These are phyloP conservation scores for Aspergillus flavus DNA, from an alignment of 2,329 filamentous ascomycete genomes.

Conservation along the genomic window DNA sequence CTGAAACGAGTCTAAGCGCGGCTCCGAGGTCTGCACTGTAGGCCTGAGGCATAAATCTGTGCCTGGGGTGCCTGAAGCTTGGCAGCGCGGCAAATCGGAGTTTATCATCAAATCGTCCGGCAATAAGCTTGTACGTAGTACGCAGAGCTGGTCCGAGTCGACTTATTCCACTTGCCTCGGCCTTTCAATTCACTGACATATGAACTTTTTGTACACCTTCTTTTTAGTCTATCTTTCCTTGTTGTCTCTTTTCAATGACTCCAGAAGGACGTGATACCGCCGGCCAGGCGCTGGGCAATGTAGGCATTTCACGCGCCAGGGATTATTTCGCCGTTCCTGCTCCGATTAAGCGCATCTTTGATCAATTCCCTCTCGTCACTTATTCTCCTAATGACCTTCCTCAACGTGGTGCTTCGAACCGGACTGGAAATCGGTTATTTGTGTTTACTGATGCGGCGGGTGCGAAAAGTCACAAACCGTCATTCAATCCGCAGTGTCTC, in stretches of 20 bases:
- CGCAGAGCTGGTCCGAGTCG: background rate
- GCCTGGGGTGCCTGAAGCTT: slow-evolving; percentile 11
- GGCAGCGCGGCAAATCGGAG: slow-evolving; percentile 10
- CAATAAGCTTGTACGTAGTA: background rate
- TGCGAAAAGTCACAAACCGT: slow-evolving; percentile 64
- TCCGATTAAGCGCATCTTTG: slow-evolving; percentile 81
- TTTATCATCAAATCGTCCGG: slow-evolving; percentile 1
- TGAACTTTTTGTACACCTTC: background rate
- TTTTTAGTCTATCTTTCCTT: background rate
- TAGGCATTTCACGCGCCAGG: slow-evolving; percentile 23
- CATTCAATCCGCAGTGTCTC: slow-evolving; percentile 88
- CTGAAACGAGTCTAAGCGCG: background rate
- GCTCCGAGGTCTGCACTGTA: background rate
- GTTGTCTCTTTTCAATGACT: slow-evolving; percentile 26
- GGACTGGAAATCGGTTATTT: slow-evolving; percentile 65
- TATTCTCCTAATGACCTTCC: slow-evolving; percentile 78
- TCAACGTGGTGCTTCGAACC: slow-evolving; percentile 55
- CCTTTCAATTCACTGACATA: background rate
- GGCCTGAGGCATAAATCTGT: background rate
- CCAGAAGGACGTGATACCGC: slow-evolving; percentile 26
- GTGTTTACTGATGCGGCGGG: slow-evolving; percentile 73
- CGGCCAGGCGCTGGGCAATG: slow-evolving; percentile 28
- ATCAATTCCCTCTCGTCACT: slow-evolving; percentile 75
- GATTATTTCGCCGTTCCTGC: slow-evolving; percentile 57
- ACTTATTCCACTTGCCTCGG: background rate